Percentiles rank a stretch among this genome's conserved stretches.
Conservation (phyloP, 208 protist species). For the Acanthamoeba culbertsoni region DNA sequence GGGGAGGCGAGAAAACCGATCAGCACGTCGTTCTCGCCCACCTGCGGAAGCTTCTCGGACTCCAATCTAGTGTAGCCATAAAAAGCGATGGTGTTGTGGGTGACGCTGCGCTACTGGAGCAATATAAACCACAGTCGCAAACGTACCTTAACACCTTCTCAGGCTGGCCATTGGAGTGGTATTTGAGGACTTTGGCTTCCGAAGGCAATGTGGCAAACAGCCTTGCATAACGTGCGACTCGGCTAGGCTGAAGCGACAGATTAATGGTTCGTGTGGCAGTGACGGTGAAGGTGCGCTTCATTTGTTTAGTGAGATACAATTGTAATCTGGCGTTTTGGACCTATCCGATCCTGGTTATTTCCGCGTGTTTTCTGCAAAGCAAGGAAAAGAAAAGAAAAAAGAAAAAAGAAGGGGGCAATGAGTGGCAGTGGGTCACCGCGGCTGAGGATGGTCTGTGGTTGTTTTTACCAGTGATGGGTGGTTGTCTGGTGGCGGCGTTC, state of each 20-base stretch:
- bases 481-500: no score
- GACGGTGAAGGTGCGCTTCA: background rate
- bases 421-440: no score
- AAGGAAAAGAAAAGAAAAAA: background rate
- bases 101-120: background rate
- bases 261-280: background rate
- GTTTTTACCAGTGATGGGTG: no score
- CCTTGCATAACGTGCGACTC: background rate
- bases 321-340: background rate
- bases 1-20: conserved; percentile 95
- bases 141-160: conserved; percentile 26
- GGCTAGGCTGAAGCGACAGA: background rate
- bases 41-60: background rate
- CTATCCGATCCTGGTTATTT: no score
- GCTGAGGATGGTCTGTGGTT: no score
- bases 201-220: background rate
- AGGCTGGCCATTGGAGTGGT: background rate
- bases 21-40: conserved; percentile 82
- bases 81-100: background rate
- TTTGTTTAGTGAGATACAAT: background rate
- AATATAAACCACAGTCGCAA: background rate
- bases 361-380: no score
- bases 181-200: background rate
- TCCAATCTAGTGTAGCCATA: background rate
- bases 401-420: background rate